Conservation (phyloP, 2,329 filamentous ascomycete species). For the Hypomyces rosellus region DNA sequence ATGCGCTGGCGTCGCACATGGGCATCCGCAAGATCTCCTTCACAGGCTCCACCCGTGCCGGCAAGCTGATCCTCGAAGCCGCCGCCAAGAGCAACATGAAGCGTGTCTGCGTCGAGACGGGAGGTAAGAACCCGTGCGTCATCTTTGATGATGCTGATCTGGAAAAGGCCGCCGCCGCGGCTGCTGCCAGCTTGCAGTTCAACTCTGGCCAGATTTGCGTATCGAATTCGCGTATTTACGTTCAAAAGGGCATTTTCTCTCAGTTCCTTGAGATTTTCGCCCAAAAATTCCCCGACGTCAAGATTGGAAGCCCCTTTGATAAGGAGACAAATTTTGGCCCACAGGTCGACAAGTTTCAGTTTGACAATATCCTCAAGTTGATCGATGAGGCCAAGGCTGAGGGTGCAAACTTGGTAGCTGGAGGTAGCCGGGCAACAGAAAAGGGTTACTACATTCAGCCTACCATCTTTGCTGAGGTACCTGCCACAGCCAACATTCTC, state of each 20-base stretch:
- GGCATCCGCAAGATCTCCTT: conserved; percentile 68
- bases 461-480: conserved; percentile 24
- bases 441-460: conserved; percentile 24
- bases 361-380: conserved; percentile 56
- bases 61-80: conserved; percentile 60
- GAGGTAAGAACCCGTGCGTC: conserved; percentile 53
- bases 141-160: conserved; percentile 56
- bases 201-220: conserved; percentile 57
- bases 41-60: conserved; percentile 63
- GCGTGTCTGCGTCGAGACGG: conserved; percentile 53
- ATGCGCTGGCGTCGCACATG: conserved; percentile 57
- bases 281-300: conserved; percentile 43
- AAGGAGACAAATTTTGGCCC: conserved; percentile 27
- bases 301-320: conserved; percentile 20
- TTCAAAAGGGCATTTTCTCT: conserved; percentile 50
- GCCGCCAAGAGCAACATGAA: conserved; percentile 51
- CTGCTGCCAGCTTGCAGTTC: conserved; percentile 34
- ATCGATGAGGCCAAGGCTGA: conserved; percentile 30
- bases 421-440: conserved; percentile 9
- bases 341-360: conserved; percentile 55
- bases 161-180: conserved; percentile 52
- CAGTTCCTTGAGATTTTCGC: conserved; percentile 55
- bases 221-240: conserved; percentile 51
- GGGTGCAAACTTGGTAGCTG: conserved; percentile 14
- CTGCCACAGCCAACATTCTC: conserved; percentile 20